phyloP scores from a whole-genome alignment of 2,329 filamentous ascomycete genomes.

The Calonectria crousiana region DNA sequence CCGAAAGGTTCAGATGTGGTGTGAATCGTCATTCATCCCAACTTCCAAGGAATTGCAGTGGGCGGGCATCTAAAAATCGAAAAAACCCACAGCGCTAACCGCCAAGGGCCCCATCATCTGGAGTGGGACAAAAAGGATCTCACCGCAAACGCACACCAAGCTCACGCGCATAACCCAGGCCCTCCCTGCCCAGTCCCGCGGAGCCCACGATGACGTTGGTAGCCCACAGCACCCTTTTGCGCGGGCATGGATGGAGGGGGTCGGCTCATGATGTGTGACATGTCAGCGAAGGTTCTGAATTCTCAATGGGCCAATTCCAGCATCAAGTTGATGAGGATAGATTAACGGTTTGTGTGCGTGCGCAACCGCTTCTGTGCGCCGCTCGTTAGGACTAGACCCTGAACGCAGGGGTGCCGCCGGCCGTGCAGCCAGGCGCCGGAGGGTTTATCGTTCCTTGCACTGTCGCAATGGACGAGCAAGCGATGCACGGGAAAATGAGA shows the following conservation, averaged over 20 bases:
- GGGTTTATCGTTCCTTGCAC: constrained; percentile 21
- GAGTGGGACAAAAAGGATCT: constrained; percentile 31
- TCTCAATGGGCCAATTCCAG: neutral
- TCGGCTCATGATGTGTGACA: constrained; percentile 3
- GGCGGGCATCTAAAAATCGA: constrained; percentile 11
- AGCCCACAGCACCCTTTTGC: constrained; percentile 25
- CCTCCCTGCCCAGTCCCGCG: neutral
- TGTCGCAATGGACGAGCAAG: constrained; percentile 10
- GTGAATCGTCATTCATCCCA: constrained; percentile 40
- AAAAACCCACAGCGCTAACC: constrained; percentile 34
- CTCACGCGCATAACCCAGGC: constrained; percentile 15
- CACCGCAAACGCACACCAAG: constrained; percentile 34
- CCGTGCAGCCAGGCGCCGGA: constrained; percentile 25
- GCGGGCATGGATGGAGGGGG: constrained; percentile 26
- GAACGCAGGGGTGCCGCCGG: constrained; percentile 30
- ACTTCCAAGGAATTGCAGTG: constrained; percentile 38
- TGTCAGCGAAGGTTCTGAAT: constrained; percentile 11
- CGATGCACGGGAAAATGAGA: constrained; percentile 27
- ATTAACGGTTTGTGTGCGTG: constrained; percentile 14
- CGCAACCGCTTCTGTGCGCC: constrained; percentile 15
- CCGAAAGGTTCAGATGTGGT: constrained; percentile 32
- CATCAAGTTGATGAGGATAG: constrained; percentile 12
- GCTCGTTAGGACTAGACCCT: constrained; percentile 37
- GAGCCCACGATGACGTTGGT: constrained; percentile 39
- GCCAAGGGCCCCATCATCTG: constrained; percentile 31